Conservation (phyloP, 768 basidiomycete genomes). For the Russula sp. region DNA sequence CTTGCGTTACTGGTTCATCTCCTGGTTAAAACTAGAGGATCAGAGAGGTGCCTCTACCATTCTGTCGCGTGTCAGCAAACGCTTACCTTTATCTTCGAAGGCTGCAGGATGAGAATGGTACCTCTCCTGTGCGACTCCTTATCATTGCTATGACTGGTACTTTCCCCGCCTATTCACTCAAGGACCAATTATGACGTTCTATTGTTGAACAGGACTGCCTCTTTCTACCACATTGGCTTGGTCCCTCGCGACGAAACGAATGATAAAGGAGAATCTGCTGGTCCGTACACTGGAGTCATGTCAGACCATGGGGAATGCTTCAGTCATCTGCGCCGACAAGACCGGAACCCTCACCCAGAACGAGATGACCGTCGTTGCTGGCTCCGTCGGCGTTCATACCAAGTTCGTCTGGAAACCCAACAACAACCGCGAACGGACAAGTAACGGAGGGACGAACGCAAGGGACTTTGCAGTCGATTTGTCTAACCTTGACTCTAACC, state of each 20-base stretch:
- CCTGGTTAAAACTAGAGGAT: conserved; percentile 58
- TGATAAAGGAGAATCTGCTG: conserved; percentile 91
- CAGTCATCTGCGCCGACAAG: conserved; percentile 93
- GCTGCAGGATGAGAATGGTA: conserved; percentile 74
- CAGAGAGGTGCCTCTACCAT: conserved; percentile 40
- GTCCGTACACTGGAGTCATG: conserved; percentile 95
- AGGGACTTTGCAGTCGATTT: conserved; percentile 88
- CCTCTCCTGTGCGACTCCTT: conserved; percentile 85
- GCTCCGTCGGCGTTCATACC: conserved; percentile 87
- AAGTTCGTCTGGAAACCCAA: conserved; percentile 86
- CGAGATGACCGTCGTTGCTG: conserved; percentile 92
- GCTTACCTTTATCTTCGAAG: conserved; percentile 31
- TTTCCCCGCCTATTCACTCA: conserved; percentile 5
- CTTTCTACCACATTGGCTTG: conserved; percentile 93
- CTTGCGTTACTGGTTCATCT: conserved; percentile 85
- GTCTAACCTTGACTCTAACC: conserved; percentile 54
- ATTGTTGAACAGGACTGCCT: conserved; percentile 59
- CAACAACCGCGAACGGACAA: conserved; percentile 64
- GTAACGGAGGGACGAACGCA: conserved; percentile 54
- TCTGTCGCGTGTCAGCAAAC: not conserved
- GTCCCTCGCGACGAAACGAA: conserved; percentile 94
- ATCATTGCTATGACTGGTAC: conserved; percentile 87
- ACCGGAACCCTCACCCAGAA: conserved; percentile 97
- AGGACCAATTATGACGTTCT: conserved; percentile 5
- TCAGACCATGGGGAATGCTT: conserved; percentile 98